Evolutionary conservation across 805 yeast species (phyloP).

Genomic region (Metschnikowia cerradonensis): DNA sequence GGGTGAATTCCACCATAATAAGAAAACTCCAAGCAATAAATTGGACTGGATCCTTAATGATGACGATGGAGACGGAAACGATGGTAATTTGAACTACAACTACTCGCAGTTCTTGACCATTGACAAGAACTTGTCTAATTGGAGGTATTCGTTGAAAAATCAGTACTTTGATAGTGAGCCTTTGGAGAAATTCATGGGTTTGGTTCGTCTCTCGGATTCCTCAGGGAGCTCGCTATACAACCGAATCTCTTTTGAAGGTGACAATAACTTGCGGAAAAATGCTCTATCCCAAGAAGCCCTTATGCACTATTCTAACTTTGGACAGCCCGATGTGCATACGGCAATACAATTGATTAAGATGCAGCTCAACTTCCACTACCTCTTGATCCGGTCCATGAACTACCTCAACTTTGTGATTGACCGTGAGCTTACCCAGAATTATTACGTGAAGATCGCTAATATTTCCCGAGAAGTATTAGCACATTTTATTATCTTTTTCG

Average conservation of each 20-base stretch:
- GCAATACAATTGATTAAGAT: slow-evolving; percentile 39
- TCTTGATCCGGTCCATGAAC: slow-evolving; percentile 40
- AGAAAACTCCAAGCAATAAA: slow-evolving; percentile 16
- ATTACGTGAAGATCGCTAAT: slow-evolving; percentile 33
- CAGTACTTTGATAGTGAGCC: slow-evolving; percentile 25
- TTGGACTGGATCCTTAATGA: slow-evolving; percentile 44
- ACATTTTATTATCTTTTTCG: slow-evolving; percentile 35
- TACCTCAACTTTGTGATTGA: slow-evolving; percentile 39
- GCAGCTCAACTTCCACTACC: slow-evolving; percentile 42
- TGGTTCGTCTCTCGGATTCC: slow-evolving; percentile 23
- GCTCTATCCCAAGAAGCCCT: slow-evolving; percentile 16
- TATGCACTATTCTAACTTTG: slow-evolving; percentile 25
- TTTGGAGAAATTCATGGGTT: slow-evolving; percentile 28
- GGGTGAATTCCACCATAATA: slow-evolving; percentile 4
- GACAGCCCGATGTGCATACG: slow-evolving; percentile 36
- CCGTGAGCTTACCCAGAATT: slow-evolving; percentile 33
- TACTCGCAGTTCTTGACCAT: slow-evolving; percentile 40
- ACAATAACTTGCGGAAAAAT: slow-evolving; percentile 10
- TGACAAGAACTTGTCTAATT: slow-evolving; percentile 37
- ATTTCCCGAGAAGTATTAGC: slow-evolving; percentile 37
- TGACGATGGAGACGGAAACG: slow-evolving; percentile 47
- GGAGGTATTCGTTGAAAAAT: slow-evolving; percentile 37
- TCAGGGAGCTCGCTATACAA: slow-evolving; percentile 29
- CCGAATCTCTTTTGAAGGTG: slow-evolving; percentile 22
- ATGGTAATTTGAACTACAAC: slow-evolving; percentile 44